phyloP scores from a whole-genome alignment of 768 basidiomycete species.

The Gyrodon lividus region DNA sequence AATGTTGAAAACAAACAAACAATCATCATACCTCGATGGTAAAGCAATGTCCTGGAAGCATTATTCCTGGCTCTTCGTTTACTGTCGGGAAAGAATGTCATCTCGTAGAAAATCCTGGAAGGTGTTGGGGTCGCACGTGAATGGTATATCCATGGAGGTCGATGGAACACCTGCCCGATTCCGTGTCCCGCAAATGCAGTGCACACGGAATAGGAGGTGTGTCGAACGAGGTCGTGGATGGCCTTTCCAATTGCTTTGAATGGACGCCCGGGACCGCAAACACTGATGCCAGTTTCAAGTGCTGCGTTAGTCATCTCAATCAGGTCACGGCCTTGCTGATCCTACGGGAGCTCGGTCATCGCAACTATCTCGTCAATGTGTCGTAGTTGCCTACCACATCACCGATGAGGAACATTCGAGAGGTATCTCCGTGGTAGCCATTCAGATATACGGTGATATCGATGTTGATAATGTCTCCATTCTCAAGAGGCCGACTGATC shows the following conservation, averaged over 20 bases:
- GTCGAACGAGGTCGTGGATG: conserved; percentile 53
- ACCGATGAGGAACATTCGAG: conserved; percentile 79
- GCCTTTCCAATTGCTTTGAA: conserved; percentile 71
- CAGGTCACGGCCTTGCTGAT: conserved; percentile 65
- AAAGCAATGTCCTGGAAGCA: conserved; percentile 87
- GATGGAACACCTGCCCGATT: conserved; percentile 80
- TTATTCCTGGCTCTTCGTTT: conserved; percentile 79
- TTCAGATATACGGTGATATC: conserved; percentile 85
- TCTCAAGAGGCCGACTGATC: conserved; percentile 69
- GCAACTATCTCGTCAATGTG: background rate
- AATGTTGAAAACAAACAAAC: background rate
- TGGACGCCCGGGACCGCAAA: conserved; percentile 69
- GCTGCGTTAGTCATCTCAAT: conserved; percentile 62
- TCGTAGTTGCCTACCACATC: conserved; percentile 52
- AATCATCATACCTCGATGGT: conserved; percentile 73
- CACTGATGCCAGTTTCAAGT: conserved; percentile 64
- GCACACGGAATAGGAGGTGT: conserved; percentile 55
- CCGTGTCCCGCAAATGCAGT: conserved; percentile 82
- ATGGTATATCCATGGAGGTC: conserved; percentile 81
- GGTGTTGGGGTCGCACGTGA: conserved; percentile 45
- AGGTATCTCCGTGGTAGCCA: conserved; percentile 90
- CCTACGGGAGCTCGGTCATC: conserved; percentile 41
- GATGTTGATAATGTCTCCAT: conserved; percentile 86
- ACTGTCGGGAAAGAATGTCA: conserved; percentile 39
- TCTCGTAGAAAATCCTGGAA: background rate